Percentiles rank a stretch among this genome's conserved stretches.
Evolutionary conservation across 2,329 filamentous ascomycete species (phyloP).

Genomic region (Pseudodiploospora longispora): DNA sequence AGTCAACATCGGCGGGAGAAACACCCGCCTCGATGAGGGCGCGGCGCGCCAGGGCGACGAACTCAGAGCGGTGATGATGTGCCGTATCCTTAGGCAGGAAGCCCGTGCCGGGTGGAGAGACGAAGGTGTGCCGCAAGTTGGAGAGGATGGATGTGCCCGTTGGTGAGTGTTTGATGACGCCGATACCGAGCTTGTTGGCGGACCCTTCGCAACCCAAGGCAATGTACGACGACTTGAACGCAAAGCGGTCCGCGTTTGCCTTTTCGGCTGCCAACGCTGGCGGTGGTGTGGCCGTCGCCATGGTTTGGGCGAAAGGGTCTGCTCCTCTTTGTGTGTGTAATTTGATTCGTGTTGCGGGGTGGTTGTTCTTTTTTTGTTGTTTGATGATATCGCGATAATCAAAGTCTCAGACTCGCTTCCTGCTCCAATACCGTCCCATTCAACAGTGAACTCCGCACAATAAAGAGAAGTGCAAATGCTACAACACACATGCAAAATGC

Average conservation of each 20-base stretch:
- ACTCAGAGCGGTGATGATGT: slow-evolving; percentile 79
- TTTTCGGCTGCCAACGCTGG: not conserved
- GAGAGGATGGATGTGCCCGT: slow-evolving; percentile 61
- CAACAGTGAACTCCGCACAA: too few relatives aligned
- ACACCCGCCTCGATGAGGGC: slow-evolving; percentile 62
- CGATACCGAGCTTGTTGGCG: slow-evolving; percentile 95
- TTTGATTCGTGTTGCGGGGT: too few relatives aligned
- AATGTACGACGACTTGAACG: slow-evolving; percentile 30
- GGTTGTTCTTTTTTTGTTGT: too few relatives aligned
- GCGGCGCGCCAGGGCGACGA: slow-evolving; percentile 70
- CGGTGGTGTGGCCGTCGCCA: slow-evolving; percentile 11
- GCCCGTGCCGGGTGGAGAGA: slow-evolving; percentile 83
- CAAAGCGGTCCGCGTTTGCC: too few relatives aligned
- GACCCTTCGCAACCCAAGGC: slow-evolving; percentile 72
- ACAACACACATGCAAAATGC: too few relatives aligned
- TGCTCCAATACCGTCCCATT: too few relatives aligned
- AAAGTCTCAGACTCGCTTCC: too few relatives aligned
- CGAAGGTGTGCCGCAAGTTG: slow-evolving; percentile 91
- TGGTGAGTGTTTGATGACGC: slow-evolving; percentile 72
- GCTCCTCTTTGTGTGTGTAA: not conserved
- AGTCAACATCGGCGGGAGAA: slow-evolving; percentile 65
- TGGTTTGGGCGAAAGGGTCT: not conserved
- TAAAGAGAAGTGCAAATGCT: too few relatives aligned
- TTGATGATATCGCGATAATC: too few relatives aligned
- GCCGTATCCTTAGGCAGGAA: slow-evolving; percentile 97